These are phyloP conservation scores for Pyrus pyrifolia DNA, from an alignment of 306 rosid genomes.

Conservation along the genomic window DNA sequence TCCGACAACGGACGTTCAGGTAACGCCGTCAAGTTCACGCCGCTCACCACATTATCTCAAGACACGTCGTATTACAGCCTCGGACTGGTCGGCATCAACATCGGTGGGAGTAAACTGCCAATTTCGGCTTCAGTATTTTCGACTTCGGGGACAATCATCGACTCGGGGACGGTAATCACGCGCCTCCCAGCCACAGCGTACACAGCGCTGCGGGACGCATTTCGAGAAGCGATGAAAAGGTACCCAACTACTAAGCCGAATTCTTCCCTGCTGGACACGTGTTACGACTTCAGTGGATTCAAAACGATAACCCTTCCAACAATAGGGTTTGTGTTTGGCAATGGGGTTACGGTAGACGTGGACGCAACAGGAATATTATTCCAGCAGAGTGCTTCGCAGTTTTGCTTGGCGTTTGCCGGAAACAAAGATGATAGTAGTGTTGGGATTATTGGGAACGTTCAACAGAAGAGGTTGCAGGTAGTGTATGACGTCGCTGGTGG, in stretches of 20 bases:
- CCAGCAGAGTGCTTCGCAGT: constrained; percentile 14
- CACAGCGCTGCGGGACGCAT: not conserved
- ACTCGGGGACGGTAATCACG: constrained; percentile 19
- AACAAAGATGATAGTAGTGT: constrained; percentile 31
- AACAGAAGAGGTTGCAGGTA: constrained; percentile 52
- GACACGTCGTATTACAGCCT: constrained; percentile 42
- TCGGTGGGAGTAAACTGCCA: constrained; percentile 28
- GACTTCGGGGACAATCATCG: constrained; percentile 14
- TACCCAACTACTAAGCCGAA: not conserved
- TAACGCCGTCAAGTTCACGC: constrained; percentile 38
- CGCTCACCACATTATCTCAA: constrained; percentile 21
- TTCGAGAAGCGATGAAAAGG: constrained; percentile 5
- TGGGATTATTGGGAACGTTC: constrained; percentile 63
- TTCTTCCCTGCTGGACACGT: constrained; percentile 17
- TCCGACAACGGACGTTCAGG: not conserved
- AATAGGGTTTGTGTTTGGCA: constrained; percentile 9
- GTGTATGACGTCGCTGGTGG: constrained; percentile 57
- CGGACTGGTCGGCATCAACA: constrained; percentile 26
- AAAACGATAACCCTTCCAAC: not conserved
- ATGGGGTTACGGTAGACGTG: not conserved
- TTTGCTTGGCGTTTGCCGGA: constrained; percentile 57
- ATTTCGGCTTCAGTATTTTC: constrained; percentile 18
- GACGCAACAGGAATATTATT: not conserved
- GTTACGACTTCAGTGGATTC: constrained; percentile 5
- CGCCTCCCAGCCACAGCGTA: constrained; percentile 21